phyloP scores from a whole-genome alignment of 768 basidiomycete species.

The Rhizopogon sp. region DNA sequence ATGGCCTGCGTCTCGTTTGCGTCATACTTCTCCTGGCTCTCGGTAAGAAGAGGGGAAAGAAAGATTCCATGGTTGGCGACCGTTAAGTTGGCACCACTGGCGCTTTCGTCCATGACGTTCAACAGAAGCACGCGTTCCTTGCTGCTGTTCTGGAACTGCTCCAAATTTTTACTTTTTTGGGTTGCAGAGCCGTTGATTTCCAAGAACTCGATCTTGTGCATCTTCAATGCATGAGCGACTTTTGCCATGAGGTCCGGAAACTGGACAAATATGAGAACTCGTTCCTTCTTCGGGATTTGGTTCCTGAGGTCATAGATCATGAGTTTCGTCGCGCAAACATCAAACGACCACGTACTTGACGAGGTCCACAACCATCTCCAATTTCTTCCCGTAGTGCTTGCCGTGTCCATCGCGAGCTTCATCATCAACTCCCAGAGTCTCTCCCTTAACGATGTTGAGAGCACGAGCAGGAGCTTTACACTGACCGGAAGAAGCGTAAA shows the following conservation, averaged over 20 bases:
- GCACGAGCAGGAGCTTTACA: constrained; percentile 79
- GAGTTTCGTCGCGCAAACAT: neutral
- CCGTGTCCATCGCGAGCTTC: constrained; percentile 64
- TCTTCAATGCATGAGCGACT: constrained; percentile 74
- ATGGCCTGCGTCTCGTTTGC: constrained; percentile 82
- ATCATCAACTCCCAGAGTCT: constrained; percentile 78
- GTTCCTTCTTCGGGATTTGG: constrained; percentile 67
- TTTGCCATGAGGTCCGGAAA: constrained; percentile 92
- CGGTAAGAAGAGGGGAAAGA: constrained; percentile 84
- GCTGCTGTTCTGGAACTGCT: constrained; percentile 80
- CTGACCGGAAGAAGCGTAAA: constrained; percentile 60
- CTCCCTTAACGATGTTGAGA: constrained; percentile 78
- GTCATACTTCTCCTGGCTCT: constrained; percentile 77
- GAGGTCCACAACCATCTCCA: constrained; percentile 70
- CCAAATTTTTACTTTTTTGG: constrained; percentile 75
- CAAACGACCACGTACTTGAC: constrained; percentile 54
- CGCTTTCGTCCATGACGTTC: constrained; percentile 92
- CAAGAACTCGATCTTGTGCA: constrained; percentile 68
- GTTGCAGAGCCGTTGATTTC: constrained; percentile 78
- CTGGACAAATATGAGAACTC: constrained; percentile 92
- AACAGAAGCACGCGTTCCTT: constrained; percentile 78
- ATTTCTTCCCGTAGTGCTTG: constrained; percentile 77
- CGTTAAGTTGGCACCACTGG: constrained; percentile 91
- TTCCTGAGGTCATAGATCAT: constrained; percentile 37
- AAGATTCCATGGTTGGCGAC: constrained; percentile 94